Conservation (phyloP, 2,329 filamentous ascomycete species). For the Elsinoe arachidis region DNA sequence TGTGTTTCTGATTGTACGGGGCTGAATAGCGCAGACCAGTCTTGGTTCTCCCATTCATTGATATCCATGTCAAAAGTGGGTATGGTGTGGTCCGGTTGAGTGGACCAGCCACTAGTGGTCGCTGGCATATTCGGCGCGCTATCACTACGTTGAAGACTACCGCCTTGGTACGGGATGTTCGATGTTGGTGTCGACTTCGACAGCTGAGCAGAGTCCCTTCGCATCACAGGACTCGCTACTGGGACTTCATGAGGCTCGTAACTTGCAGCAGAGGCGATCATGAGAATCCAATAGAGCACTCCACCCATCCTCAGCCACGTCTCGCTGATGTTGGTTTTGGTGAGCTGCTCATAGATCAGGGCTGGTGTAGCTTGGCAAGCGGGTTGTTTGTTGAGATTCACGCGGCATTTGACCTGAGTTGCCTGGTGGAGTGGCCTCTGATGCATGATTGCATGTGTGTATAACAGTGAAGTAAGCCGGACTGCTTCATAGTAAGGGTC, state of each 20-base stretch:
- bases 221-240: neutral
- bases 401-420: neutral
- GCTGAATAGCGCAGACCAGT: neutral
- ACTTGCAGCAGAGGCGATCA: slow-evolving; percentile 26
- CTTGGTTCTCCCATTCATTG: neutral
- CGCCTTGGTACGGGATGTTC: neutral
- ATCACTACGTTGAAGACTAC: neutral
- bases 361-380: slow-evolving; percentile 10
- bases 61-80: slow-evolving; percentile 6
- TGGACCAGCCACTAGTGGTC: neutral
- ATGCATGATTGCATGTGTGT: slow-evolving; percentile 22
- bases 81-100: neutral
- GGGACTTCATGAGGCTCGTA: slow-evolving; percentile 15
- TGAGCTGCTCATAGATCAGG: slow-evolving; percentile 21
- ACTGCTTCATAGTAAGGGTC: slow-evolving; percentile 22
- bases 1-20: no score
- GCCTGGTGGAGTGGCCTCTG: slow-evolving; percentile 21
- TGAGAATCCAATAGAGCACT: slow-evolving; percentile 26
- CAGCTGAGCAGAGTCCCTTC: neutral
- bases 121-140: neutral
- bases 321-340: slow-evolving; percentile 22
- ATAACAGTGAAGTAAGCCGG: slow-evolving; percentile 22
- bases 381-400: neutral
- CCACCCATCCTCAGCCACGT: slow-evolving; percentile 28
- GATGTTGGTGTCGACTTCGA: neutral